Percentiles rank a stretch among this genome's conserved stretches.
Evolutionary conservation across 768 basidiomycete species (phyloP).

Genomic region (Saitozyma podzolica): DNA sequence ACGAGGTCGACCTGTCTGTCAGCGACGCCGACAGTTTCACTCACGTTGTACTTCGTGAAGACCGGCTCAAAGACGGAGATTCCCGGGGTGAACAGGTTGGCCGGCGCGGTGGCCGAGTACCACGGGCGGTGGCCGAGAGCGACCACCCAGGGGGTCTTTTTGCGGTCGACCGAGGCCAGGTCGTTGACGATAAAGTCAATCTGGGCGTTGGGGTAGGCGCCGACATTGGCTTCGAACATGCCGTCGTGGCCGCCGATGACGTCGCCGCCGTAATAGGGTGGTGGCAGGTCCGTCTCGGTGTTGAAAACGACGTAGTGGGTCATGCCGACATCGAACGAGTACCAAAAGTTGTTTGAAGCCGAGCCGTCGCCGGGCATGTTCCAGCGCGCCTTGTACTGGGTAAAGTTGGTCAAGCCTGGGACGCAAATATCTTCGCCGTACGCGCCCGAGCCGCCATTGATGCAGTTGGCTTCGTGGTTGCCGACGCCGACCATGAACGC

Average conservation of each 20-base stretch:
- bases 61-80: not conserved
- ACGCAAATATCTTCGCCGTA: conserved; percentile 7
- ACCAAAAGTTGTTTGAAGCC: conserved; percentile 4
- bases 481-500: conserved; percentile 44
- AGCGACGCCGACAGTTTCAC: too few species aligned
- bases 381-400: not conserved
- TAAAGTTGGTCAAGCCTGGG: conserved; percentile 17
- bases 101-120: conserved; percentile 2
- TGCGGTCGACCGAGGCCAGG: conserved; percentile 13
- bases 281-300: conserved; percentile 14
- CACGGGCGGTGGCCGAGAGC: conserved; percentile 18
- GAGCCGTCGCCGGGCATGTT: not conserved
- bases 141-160: conserved; percentile 20
- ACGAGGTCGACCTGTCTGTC: not conserved
- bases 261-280: not conserved
- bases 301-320: conserved; percentile 14
- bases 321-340: conserved; percentile 10
- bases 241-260: not conserved
- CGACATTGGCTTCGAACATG: not conserved
- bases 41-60: not conserved
- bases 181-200: conserved; percentile 1
- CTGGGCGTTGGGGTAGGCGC: not conserved
- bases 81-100: not conserved
- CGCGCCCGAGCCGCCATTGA: conserved; percentile 4
- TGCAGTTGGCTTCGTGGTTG: conserved; percentile 41